phyloP scores from a whole-genome alignment of 2,329 filamentous ascomycete species.

The Trichoderma arundinaceum region DNA sequence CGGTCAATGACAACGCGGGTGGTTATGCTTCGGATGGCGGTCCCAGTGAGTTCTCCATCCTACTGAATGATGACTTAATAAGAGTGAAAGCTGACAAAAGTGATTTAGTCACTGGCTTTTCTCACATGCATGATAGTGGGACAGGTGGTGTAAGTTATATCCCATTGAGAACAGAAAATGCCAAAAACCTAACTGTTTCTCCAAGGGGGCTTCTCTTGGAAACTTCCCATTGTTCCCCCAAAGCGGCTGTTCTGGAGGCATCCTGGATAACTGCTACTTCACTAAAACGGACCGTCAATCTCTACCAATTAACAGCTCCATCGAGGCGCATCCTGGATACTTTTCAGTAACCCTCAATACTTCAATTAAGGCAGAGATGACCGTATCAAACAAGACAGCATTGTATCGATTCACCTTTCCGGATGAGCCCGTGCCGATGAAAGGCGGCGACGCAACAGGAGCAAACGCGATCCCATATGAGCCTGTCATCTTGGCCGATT shows the following conservation, averaged over 20 bases:
- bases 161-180: background rate
- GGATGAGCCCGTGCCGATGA: conserved; percentile 37
- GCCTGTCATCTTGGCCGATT: conserved; percentile 63
- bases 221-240: conserved; percentile 60
- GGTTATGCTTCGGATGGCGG: conserved; percentile 39
- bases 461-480: conserved; percentile 32
- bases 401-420: conserved; percentile 67
- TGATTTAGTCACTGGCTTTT: conserved; percentile 40
- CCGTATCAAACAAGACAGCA: conserved; percentile 62
- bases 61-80: too few relatives aligned
- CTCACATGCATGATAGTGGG: conserved; percentile 42
- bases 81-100: background rate
- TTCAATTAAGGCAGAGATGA: conserved; percentile 65
- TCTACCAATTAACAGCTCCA: conserved; percentile 55
- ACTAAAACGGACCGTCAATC: conserved; percentile 54
- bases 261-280: conserved; percentile 57
- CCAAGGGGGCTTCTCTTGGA: conserved; percentile 51
- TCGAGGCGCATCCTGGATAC: conserved; percentile 63
- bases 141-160: conserved; percentile 42
- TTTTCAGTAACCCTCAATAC: conserved; percentile 63
- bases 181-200: background rate
- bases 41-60: conserved; percentile 32
- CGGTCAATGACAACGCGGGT: conserved; percentile 38
- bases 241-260: conserved; percentile 52
- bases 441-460: conserved; percentile 19